Base-by-base conservation (phyloP, 306 rosid species). In the Sicyos edulis region DNA sequence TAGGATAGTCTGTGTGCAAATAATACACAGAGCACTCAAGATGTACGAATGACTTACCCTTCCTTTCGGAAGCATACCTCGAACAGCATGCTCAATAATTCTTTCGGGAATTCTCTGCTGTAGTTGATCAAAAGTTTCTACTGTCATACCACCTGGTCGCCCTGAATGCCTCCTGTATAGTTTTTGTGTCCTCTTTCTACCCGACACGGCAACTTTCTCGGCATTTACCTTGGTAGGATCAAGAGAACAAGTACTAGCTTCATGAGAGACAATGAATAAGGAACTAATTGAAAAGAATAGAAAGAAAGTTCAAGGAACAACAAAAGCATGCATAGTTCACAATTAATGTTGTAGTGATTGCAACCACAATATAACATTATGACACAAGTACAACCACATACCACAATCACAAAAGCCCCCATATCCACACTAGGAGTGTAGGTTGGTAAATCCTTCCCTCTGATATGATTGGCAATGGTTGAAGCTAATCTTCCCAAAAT, bases 61-160 rank as follows among this genome's bases (percentile, higher is more conserved):
- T 72, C 96, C 97, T 77, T 95, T 95, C 4, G 99, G 99, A 82
- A 95, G 99, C 99, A 95, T 95, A 49, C 99, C 99, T 11, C 96
- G 96, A 80, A 95, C 99, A 75, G 99, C 99, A 73, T 95, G 99
- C 74, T 95, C 97, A 26, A 91, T 70, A 79, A 95, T 91, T 80
- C 99, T 86, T 79, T 95, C 99, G 5, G 99, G 99, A 77, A 95
- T 87, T 78, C 99, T 85, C 68, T 88, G 87, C 80, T 95, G 99
- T 72, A 95, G 84, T 77, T 95, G 97, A 71, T 86, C 85, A 86
- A 95, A 95, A 16, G 99, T 95, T 78, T 95, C 99, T 42, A 86
- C 88, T 29, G 40, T 95, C 99, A 95, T 91, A 57, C 99, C 99
- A 87, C 99, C 99, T 2, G 99, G 99, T 74, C 97, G 82, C 67